Base-by-base conservation (phyloP, 2,329 filamentous ascomycete genomes). In the Metarhizium robertsii region DNA sequence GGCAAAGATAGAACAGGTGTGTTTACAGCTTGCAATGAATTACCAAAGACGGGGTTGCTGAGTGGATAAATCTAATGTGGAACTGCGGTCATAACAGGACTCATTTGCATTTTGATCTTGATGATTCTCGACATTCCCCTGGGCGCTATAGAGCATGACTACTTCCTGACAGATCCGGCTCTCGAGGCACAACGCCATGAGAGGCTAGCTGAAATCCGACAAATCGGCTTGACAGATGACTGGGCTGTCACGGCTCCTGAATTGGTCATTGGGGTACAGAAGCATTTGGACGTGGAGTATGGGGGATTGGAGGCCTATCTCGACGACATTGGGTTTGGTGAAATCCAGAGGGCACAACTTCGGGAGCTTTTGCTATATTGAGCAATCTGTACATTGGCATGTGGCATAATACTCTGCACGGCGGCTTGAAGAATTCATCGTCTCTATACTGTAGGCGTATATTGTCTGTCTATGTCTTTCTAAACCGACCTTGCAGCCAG, bases 401-500 rank as follows among this genome's bases (percentile, higher is more conserved):
- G 10, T 5, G 13, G 3, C 4, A 25, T 25, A 2, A 40, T 11
- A 40, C 11, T 40, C 11, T 5, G 11, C 38, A 13, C 2, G 14
- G 38, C 38, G 18, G n/a, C 42, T 20, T 20, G n/a, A 20, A 45
- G 16, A 16, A 20, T 25, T 13, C 2, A 11, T 48, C 20, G 11
- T 30, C 7, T 48, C 6, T 48, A 32, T 48, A 13, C 25, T 13
- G 13, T 34, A 38, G 14, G 46, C 0, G 11, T 48, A 18, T 58
- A 32, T 63, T 61, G 50, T 72, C 67, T 61, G 50, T 72, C 67
- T 75, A 79, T 74, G 76, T 78, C 73, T 92, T 92, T 65, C 79
- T 83, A 69, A 94, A 95, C 4, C 84, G 83, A 34, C 88, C 90
- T 71, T 95, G 90, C 69, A 95, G 83, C 91, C 94, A 99, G 75